phyloP scores from a whole-genome alignment of 176 grass and related monocot genomes.

The Hyparrhenia diplandra region DNA sequence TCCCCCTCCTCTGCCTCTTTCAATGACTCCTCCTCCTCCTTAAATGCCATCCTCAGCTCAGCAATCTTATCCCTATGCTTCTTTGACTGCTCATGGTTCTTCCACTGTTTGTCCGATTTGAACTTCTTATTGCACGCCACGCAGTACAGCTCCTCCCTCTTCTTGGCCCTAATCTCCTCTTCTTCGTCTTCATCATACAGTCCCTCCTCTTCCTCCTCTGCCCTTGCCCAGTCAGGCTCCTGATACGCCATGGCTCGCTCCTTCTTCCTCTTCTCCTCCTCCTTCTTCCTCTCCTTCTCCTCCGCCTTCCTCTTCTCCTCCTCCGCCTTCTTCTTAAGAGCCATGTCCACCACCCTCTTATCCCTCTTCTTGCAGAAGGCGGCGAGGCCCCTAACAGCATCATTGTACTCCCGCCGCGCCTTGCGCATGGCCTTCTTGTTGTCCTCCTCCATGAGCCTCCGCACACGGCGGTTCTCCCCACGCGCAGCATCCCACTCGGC shows the following conservation, averaged over 20 bases:
- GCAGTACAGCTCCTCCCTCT: slow-evolving; percentile 79
- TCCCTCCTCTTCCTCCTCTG: slow-evolving; percentile 48
- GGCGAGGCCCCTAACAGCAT: slow-evolving; percentile 52
- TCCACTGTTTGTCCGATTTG: slow-evolving; percentile 97
- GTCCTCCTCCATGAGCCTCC: slow-evolving; percentile 90
- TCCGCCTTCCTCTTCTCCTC: slow-evolving; percentile 70
- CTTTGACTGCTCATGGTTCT: slow-evolving; percentile 97
- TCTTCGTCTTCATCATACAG: slow-evolving; percentile 56
- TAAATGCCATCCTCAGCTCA: slow-evolving; percentile 59
- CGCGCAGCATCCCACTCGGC: slow-evolving; percentile 63
- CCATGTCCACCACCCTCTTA: slow-evolving; percentile 87
- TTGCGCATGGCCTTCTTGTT: slow-evolving; percentile 86
- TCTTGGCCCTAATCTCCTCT: slow-evolving; percentile 58
- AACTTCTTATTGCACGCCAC: slow-evolving; percentile 96
- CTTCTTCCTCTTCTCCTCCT: slow-evolving; percentile 80
- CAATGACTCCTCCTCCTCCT: slow-evolving; percentile 65
- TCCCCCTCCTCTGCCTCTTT: slow-evolving; percentile 47
- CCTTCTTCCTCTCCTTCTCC: slow-evolving; percentile 60
- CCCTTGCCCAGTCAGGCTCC: slow-evolving; percentile 81
- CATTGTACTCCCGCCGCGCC: slow-evolving; percentile 85
- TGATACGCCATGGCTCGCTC: slow-evolving; percentile 64
- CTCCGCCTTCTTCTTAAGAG: slow-evolving; percentile 55
- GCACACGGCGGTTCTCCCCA: slow-evolving; percentile 60
- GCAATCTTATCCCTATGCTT: slow-evolving; percentile 88
- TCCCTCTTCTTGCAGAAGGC: slow-evolving; percentile 97